Percentiles rank a stretch among this genome's conserved stretches.
Conservation (phyloP, 148 eudicot genomes). For the Simmondsia chinensis region DNA sequence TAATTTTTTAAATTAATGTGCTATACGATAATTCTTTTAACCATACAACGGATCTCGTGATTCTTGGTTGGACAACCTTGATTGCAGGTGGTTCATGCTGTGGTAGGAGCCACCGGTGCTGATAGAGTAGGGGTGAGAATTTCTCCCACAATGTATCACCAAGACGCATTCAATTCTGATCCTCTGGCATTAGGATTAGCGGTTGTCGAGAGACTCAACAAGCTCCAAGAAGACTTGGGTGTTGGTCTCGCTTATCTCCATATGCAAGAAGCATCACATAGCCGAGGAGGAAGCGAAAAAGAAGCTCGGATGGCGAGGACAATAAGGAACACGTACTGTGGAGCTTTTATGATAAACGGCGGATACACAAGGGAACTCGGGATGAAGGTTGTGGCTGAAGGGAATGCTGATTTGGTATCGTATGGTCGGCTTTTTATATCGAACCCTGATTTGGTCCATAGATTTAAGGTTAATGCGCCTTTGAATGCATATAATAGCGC, state of each 20-base stretch:
- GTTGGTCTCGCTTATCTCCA: conserved; percentile 43
- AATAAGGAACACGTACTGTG: conserved; percentile 43
- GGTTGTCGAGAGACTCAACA: conserved; percentile 49
- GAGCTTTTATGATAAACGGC: conserved; percentile 65
- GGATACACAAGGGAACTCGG: conserved; percentile 55
- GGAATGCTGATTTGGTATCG: conserved; percentile 69
- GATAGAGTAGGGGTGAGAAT: conserved; percentile 53
- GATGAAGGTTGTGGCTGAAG: conserved; percentile 45
- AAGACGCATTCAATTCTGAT: conserved; percentile 62
- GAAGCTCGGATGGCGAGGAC: conserved; percentile 43
- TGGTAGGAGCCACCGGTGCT: no score
- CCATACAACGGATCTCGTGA: no score
- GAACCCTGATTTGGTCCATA: conserved; percentile 69
- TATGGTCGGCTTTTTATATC: conserved; percentile 66
- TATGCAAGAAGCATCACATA: conserved; percentile 57
- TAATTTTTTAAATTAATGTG: no score
- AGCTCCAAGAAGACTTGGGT: conserved; percentile 30
- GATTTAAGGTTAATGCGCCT: conserved; percentile 55
- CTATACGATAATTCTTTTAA: no score
- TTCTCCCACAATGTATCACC: conserved; percentile 63
- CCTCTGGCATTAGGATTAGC: conserved; percentile 69
- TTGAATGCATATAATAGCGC: conserved; percentile 41
- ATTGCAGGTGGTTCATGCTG: no score
- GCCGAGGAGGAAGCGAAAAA: conserved; percentile 30
- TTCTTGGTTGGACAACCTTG: no score